Conservation (phyloP, 306 rosid genomes). For the Vigna reflexopilosa region DNA sequence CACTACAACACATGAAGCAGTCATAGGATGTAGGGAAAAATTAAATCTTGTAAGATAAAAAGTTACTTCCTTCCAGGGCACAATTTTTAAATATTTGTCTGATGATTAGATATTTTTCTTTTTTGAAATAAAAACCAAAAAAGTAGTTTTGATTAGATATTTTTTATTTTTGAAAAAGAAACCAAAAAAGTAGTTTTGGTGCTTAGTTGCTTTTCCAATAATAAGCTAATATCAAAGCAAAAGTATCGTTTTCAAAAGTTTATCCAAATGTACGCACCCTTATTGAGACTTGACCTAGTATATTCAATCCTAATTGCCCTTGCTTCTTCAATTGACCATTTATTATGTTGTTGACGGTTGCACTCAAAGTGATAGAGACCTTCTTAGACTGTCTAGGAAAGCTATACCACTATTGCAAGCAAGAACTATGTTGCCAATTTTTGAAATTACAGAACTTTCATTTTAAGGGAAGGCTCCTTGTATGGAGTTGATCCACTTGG, state of each 20-base stretch:
- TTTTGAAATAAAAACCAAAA: neutral
- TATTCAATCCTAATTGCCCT: neutral
- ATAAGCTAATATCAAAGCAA: neutral
- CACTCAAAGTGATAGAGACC: neutral
- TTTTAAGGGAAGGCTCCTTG: conserved; percentile 16
- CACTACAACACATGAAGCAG: too few relatives aligned
- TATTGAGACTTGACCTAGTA: neutral
- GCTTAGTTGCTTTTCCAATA: neutral
- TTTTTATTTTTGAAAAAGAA: neutral
- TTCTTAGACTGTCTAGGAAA: conserved; percentile 11
- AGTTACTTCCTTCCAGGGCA: neutral
- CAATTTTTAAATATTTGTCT: neutral
- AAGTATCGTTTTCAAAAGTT: neutral
- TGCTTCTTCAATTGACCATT: conserved; percentile 30
- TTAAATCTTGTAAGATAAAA: neutral
- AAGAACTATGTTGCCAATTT: neutral
- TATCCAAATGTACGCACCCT: neutral
- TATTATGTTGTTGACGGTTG: conserved; percentile 28
- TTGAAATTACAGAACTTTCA: conserved; percentile 8
- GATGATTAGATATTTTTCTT: neutral
- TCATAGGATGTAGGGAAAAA: too few relatives aligned
- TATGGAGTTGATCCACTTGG: neutral
- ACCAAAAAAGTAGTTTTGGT: neutral
- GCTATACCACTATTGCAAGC: neutral
- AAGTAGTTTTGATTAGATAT: neutral